These are phyloP conservation scores for Phyllosticta ampelicida DNA, from an alignment of 2,329 filamentous ascomycete genomes.

Conservation along the genomic window DNA sequence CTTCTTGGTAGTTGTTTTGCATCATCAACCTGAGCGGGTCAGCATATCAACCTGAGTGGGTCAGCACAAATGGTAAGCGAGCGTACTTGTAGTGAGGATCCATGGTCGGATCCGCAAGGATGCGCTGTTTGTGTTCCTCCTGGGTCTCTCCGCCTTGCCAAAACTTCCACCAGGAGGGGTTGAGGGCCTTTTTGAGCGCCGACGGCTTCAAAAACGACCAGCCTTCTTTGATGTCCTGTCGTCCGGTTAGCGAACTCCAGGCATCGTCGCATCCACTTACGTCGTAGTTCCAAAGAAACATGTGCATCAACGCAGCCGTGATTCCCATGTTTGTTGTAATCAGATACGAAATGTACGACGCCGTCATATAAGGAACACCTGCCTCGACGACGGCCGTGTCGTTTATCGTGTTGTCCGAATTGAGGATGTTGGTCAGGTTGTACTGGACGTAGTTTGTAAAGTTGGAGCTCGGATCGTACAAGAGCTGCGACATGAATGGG, in stretches of 20 bases:
- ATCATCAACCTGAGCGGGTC: conserved; percentile 11
- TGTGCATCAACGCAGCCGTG: conserved; percentile 38
- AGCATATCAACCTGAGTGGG: conserved; percentile 5
- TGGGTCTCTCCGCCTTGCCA: conserved; percentile 15
- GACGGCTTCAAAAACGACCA: conserved; percentile 21
- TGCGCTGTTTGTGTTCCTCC: conserved; percentile 15
- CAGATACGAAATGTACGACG: conserved; percentile 7
- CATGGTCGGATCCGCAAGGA: conserved; percentile 16
- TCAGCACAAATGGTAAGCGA: conserved; percentile 15
- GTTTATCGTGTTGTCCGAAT: conserved; percentile 29
- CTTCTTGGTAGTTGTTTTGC: neutral
- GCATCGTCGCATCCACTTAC: neutral
- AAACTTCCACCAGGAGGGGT: conserved; percentile 12
- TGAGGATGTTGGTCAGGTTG: conserved; percentile 13
- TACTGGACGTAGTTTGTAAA: conserved; percentile 10
- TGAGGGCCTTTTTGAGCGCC: conserved; percentile 16
- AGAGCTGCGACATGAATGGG: conserved; percentile 8
- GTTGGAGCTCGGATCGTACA: conserved; percentile 7
- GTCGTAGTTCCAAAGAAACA: conserved; percentile 20
- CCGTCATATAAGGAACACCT: conserved; percentile 34
- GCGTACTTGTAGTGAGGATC: conserved; percentile 26
- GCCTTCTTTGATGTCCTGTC: conserved; percentile 26
- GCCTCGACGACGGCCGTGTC: conserved; percentile 21
- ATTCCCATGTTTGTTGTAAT: conserved; percentile 3
- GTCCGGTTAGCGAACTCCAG: neutral